phyloP scores from a whole-genome alignment of 2,329 filamentous ascomycete species.

The Fusarium nodosum region DNA sequence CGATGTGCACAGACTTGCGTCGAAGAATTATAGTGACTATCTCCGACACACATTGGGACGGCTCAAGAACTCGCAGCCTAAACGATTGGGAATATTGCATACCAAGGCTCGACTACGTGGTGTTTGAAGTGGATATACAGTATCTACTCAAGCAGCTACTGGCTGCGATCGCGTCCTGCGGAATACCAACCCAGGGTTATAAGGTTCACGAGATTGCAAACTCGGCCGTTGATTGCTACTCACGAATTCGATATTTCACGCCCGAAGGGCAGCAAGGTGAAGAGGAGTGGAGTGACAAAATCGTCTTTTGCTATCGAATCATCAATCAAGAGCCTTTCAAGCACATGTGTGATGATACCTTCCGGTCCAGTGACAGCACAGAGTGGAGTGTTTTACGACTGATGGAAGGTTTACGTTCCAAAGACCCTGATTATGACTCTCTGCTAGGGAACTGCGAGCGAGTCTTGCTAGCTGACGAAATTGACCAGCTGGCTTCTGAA shows the following conservation, averaged over 20 bases:
- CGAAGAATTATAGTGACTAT: not conserved
- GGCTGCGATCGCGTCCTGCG: rapidly evolving
- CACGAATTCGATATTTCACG: rapidly evolving
- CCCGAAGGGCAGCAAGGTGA: rapidly evolving
- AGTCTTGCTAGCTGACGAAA: rapidly evolving
- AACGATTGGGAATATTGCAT: too few relatives aligned
- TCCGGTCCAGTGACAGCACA: not conserved
- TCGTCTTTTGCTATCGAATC: not conserved
- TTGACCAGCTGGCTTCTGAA: not conserved
- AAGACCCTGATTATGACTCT: not conserved
- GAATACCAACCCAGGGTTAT: rapidly evolving
- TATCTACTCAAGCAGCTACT: not conserved
- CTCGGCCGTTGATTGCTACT: rapidly evolving
- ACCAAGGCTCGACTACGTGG: too few relatives aligned
- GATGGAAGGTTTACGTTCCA: too few relatives aligned
- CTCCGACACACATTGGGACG: too few relatives aligned
- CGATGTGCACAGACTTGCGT: not conserved
- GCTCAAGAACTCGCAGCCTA: too few relatives aligned
- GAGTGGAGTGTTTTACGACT: not conserved
- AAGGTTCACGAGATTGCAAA: rapidly evolving
- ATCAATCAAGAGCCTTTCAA: rapidly evolving
- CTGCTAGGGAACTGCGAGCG: not conserved
- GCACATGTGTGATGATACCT: not conserved
- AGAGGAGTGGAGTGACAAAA: rapidly evolving
- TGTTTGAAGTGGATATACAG: not conserved